These are phyloP conservation scores for Ophiostoma fasciatum DNA, from an alignment of 2,329 filamentous ascomycete genomes.

Conservation along the genomic window DNA sequence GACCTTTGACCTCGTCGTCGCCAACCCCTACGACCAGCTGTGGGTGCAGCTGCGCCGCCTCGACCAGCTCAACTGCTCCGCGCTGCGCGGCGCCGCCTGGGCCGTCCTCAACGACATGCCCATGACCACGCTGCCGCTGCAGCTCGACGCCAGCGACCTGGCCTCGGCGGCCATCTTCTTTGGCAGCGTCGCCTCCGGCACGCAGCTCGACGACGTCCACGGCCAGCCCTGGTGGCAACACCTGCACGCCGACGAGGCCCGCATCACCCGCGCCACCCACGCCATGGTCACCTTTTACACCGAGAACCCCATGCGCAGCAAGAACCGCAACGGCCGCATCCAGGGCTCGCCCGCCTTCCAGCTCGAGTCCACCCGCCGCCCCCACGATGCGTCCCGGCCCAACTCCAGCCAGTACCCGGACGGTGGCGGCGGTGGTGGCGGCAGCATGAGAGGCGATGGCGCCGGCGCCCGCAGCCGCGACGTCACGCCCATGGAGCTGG, in stretches of 20 bases:
- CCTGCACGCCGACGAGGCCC: constrained; percentile 53
- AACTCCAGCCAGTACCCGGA: constrained; percentile 33
- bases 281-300: constrained; percentile 56
- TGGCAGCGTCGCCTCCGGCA: constrained; percentile 57
- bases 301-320: constrained; percentile 49
- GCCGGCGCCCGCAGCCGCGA: constrained; percentile 5
- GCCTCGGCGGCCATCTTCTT: constrained; percentile 80
- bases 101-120: constrained; percentile 86
- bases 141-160: constrained; percentile 66
- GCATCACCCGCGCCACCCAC: constrained; percentile 59
- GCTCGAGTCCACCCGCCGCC: constrained; percentile 39
- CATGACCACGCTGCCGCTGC: constrained; percentile 69
- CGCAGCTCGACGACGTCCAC: constrained; percentile 61
- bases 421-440: constrained; percentile 24
- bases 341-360: constrained; percentile 38
- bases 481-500: constrained; percentile 11
- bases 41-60: constrained; percentile 51
- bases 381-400: constrained; percentile 31
- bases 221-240: constrained; percentile 80
- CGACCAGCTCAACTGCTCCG: constrained; percentile 11
- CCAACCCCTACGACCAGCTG: constrained; percentile 74
- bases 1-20: constrained; percentile 85
- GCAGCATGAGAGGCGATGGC: neutral
- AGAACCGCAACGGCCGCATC: constrained; percentile 24
- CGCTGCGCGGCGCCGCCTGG: constrained; percentile 35